Conservation (phyloP, 1,139 yeast species). For the Blastobotrys raffinosifermentans region DNA sequence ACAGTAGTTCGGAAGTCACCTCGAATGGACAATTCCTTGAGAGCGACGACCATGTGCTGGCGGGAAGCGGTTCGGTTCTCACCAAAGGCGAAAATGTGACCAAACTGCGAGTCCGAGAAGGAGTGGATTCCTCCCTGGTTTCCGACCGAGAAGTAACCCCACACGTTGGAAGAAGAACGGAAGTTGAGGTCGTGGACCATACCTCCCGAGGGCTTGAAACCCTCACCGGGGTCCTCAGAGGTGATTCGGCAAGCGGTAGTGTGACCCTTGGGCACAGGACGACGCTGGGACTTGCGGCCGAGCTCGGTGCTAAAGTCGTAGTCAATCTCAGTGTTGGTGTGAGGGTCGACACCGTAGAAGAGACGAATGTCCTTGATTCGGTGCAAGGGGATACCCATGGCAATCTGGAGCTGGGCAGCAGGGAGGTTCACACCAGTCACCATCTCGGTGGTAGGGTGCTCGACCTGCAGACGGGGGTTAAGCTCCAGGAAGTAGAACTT, state of each 20-base stretch:
- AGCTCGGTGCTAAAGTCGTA: slow-evolving; percentile 76
- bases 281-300: slow-evolving; percentile 73
- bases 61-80: slow-evolving; percentile 97
- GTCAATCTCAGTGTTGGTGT: slow-evolving; percentile 82
- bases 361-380: slow-evolving; percentile 88
- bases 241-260: slow-evolving; percentile 99
- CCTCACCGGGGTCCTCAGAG: slow-evolving; percentile 98
- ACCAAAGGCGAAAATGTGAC: slow-evolving; percentile 97
- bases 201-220: slow-evolving; percentile 98
- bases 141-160: slow-evolving; percentile 99
- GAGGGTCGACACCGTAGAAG: slow-evolving; percentile 93
- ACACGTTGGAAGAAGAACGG: slow-evolving; percentile 93
- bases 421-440: slow-evolving; percentile 97
- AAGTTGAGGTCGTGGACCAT: slow-evolving; percentile 91
- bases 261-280: slow-evolving; percentile 94
- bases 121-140: slow-evolving; percentile 97
- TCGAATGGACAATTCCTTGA: slow-evolving; percentile 91
- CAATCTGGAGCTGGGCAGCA: slow-evolving; percentile 96
- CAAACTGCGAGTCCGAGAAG: slow-evolving; percentile 96
- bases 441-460: slow-evolving; percentile 99
- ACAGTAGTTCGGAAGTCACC: slow-evolving; percentile 98
- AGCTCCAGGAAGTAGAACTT: slow-evolving; percentile 93
- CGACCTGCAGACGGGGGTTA: slow-evolving; percentile 97
- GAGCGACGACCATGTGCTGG: slow-evolving; percentile 97
- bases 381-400: slow-evolving; percentile 98